phyloP scores from a whole-genome alignment of 495 filamentous ascomycete genomes.

The Penicillium ucsense region DNA sequence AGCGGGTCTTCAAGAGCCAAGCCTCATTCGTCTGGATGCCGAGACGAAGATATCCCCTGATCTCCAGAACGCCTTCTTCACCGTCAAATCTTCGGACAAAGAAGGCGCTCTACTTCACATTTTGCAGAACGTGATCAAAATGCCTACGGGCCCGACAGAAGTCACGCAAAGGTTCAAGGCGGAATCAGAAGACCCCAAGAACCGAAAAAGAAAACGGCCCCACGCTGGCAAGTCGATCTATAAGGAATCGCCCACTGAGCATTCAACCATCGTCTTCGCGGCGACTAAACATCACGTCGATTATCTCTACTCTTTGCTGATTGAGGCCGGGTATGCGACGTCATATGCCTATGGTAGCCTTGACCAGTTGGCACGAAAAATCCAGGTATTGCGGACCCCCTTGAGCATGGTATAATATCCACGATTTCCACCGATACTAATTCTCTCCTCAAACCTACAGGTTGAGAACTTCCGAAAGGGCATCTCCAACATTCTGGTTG shows the following conservation, averaged over 20 bases:
- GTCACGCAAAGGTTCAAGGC: slow-evolving; percentile 28
- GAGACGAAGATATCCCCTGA: slow-evolving; percentile 95
- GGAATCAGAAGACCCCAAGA: slow-evolving; percentile 38
- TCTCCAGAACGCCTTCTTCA: slow-evolving; percentile 87
- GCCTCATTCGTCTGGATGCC: slow-evolving; percentile 76
- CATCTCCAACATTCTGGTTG: slow-evolving; percentile 82
- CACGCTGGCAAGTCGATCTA: slow-evolving; percentile 24
- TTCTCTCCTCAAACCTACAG: not conserved
- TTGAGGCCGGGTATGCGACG: slow-evolving; percentile 68
- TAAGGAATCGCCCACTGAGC: slow-evolving; percentile 38
- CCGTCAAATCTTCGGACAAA: slow-evolving; percentile 82
- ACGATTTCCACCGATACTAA: not conserved
- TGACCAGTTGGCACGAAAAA: slow-evolving; percentile 84
- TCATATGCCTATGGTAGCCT: slow-evolving; percentile 90
- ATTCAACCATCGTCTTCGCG: slow-evolving; percentile 89
- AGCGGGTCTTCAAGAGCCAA: slow-evolving; percentile 84
- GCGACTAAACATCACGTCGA: slow-evolving; percentile 99
- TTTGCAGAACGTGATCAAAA: slow-evolving; percentile 82
- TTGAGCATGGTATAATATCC: not conserved
- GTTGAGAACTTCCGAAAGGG: slow-evolving; percentile 81
- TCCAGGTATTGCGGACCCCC: slow-evolving; percentile 37
- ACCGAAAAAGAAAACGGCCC: slow-evolving; percentile 59
- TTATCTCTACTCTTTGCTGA: slow-evolving; percentile 67
- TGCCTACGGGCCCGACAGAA: slow-evolving; percentile 68
- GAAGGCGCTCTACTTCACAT: slow-evolving; percentile 86